These are phyloP conservation scores for Cordyceps cicadae DNA, from an alignment of 2,329 filamentous ascomycete species.

Conservation along the genomic window DNA sequence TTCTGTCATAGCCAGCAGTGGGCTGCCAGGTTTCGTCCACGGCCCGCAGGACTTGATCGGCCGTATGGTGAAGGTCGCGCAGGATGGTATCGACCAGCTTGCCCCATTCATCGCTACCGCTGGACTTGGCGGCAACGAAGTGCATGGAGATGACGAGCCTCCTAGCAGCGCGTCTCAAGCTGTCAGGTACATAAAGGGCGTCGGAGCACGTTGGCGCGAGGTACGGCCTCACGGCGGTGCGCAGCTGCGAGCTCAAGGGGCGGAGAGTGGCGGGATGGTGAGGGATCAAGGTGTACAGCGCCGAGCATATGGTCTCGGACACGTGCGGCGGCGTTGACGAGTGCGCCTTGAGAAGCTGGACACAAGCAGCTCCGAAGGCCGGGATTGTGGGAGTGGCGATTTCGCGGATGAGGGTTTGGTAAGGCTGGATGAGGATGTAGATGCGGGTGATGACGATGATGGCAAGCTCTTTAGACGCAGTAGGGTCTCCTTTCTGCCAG, in stretches of 20 bases:
- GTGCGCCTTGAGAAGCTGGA: conserved; percentile 51
- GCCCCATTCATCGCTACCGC: conserved; percentile 69
- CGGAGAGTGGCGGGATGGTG: conserved; percentile 77
- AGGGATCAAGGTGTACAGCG: conserved; percentile 65
- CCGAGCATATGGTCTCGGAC: conserved; percentile 60
- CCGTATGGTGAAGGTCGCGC: conserved; percentile 58
- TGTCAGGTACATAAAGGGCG: conserved; percentile 37
- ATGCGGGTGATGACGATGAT: conserved; percentile 74
- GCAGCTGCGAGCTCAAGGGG: conserved; percentile 63
- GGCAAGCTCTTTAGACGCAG: conserved; percentile 65
- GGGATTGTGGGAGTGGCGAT: conserved; percentile 78
- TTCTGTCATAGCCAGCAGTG: conserved; percentile 39
- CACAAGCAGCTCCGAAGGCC: conserved; percentile 62
- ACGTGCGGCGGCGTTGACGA: conserved; percentile 36
- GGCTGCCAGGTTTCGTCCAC: conserved; percentile 78
- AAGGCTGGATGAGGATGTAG: conserved; percentile 72
- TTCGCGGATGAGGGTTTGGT: conserved; percentile 75
- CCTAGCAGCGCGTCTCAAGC: conserved; percentile 50
- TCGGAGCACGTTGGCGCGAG: conserved; percentile 57
- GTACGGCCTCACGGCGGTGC: conserved; percentile 48
- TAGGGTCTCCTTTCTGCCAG: conserved; percentile 64
- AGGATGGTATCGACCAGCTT: conserved; percentile 56
- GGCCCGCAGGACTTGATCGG: conserved; percentile 69
- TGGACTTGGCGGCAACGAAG: conserved; percentile 73
- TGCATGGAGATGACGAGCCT: conserved; percentile 63